Evolutionary conservation across 1,139 yeast species (phyloP).

Genomic region (Lodderomyces beijingensis): DNA sequence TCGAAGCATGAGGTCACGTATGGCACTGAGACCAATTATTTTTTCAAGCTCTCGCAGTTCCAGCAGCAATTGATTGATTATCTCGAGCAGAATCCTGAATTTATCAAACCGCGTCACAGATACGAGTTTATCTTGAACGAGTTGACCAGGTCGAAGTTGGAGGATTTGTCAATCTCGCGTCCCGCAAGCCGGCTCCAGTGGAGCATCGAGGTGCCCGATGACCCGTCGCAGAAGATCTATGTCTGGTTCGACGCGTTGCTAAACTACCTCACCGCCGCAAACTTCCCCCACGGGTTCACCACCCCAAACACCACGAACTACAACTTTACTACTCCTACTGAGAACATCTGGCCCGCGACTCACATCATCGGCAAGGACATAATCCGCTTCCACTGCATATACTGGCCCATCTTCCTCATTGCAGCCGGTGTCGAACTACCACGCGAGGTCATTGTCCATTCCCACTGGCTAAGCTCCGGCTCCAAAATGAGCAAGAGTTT

Average conservation of each 20-base stretch:
- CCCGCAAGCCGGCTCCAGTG: conserved; percentile 74
- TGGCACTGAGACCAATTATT: conserved; percentile 82
- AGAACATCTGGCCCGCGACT: conserved; percentile 54
- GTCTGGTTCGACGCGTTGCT: conserved; percentile 97
- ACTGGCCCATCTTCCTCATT: conserved; percentile 91
- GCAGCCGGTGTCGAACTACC: conserved; percentile 78
- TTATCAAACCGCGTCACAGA: conserved; percentile 62
- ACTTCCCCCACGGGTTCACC: conserved; percentile 42
- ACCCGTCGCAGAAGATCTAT: conserved; percentile 71
- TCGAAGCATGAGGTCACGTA: conserved; percentile 71
- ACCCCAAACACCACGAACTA: neutral
- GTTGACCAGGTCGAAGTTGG: conserved; percentile 42
- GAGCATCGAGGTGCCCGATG: conserved; percentile 91
- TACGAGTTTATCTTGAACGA: conserved; percentile 56
- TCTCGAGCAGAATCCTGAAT: conserved; percentile 47
- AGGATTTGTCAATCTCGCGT: conserved; percentile 80
- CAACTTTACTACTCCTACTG: conserved; percentile 11
- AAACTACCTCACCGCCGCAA: conserved; percentile 75
- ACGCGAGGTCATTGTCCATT: conserved; percentile 74
- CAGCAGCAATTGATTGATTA: conserved; percentile 49
- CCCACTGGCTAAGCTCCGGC: conserved; percentile 92
- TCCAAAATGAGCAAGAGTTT: conserved; percentile 88
- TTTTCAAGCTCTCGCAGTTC: conserved; percentile 67
- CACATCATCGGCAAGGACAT: conserved; percentile 94
- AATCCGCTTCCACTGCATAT: conserved; percentile 78